Percentiles rank a stretch among this genome's conserved stretches.
Conservation (phyloP, 192 early-diverging fungal genomes). For the Funneliformis mosseae region DNA sequence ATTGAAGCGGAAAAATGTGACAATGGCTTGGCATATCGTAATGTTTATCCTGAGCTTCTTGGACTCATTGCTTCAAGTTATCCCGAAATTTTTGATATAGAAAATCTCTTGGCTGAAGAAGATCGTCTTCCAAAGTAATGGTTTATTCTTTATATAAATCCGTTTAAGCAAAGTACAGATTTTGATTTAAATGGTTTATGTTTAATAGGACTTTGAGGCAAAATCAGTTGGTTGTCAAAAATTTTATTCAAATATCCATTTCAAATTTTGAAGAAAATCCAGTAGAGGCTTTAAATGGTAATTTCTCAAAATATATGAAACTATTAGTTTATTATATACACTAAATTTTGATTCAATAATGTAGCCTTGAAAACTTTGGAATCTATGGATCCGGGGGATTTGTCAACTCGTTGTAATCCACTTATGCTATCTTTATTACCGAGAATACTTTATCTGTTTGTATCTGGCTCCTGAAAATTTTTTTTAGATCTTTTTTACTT, state of each 20-base stretch:
- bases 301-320: neutral
- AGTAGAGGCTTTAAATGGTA: neutral
- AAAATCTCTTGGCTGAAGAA: conserved; percentile 37
- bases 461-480: neutral
- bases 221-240: neutral
- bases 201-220: neutral
- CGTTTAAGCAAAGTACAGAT: conserved; percentile 2
- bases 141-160: neutral
- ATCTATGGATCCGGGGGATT: conserved; percentile 19
- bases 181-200: neutral
- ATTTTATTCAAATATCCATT: neutral
- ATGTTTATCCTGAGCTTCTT: conserved; percentile 45
- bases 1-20: conserved; percentile 35
- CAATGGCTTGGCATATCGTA: conserved; percentile 32
- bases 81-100: conserved; percentile 46
- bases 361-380: conserved; percentile 30
- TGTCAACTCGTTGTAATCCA: conserved; percentile 15
- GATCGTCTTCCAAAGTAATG: conserved; percentile 17
- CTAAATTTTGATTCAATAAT: neutral
- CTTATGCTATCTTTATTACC: conserved; percentile 28
- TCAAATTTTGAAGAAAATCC: neutral
- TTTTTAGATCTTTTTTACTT: neutral
- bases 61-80: conserved; percentile 38
- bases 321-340: neutral
- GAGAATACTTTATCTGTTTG: conserved; percentile 33